A percentile compares a stretch with the other conserved stretches of the same genome.
These are phyloP conservation scores for Eucalyptus cloeziana DNA, from an alignment of 345 rosid species.

Conservation along the genomic window DNA sequence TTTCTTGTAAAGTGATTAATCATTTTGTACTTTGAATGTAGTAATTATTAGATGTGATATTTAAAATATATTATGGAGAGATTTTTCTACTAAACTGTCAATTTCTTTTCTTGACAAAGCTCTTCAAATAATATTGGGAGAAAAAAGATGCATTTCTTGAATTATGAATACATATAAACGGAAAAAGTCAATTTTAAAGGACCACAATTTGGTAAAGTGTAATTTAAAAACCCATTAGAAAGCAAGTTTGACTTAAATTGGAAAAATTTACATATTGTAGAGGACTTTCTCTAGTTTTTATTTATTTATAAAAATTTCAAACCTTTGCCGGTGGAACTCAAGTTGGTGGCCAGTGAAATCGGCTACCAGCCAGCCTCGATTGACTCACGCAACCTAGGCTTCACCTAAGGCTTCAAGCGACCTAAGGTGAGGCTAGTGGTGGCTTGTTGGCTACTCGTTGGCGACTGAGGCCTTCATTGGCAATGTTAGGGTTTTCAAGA, in stretches of 20 bases:
- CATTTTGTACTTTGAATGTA: not conserved
- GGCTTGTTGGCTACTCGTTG: fast-evolving
- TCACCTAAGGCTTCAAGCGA: fast-evolving
- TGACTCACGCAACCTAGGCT: not conserved
- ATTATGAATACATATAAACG: not conserved
- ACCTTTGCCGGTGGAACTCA: not conserved
- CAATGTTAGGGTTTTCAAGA: not conserved
- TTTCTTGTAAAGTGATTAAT: not conserved
- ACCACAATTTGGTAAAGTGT: not conserved
- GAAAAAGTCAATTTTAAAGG: not conserved
- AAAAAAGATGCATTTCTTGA: not conserved
- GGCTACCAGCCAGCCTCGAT: fast-evolving
- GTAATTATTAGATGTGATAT: not conserved
- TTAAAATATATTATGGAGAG: not conserved
- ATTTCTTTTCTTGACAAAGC: not conserved
- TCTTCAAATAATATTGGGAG: not conserved
- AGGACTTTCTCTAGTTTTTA: not conserved
- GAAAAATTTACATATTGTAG: not conserved
- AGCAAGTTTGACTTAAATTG: not conserved
- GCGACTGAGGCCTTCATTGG: not conserved
- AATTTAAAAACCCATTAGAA: not conserved
- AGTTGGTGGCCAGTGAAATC: not conserved
- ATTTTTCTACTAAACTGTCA: not conserved
- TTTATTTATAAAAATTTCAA: too few species aligned
- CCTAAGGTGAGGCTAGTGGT: not conserved